Evolutionary conservation across 2,329 filamentous ascomycete genomes (phyloP), one percentile per base, ranked within the genome.

Genomic region (Penicillium oxalicum): DNA sequence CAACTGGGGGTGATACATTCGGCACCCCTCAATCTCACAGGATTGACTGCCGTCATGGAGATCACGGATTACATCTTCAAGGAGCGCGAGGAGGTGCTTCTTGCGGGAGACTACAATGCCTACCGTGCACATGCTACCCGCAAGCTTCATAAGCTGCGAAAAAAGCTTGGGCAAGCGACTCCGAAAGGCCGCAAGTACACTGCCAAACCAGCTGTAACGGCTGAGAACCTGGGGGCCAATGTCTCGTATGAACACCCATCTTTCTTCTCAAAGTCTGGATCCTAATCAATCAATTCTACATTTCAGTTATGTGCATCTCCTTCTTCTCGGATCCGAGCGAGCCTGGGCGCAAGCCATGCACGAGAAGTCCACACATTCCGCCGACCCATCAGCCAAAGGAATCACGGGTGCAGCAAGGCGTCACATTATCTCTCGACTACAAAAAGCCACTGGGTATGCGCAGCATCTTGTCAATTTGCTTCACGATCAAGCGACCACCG

Each of bases 341-440:
- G 88, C 91, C 44, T 97, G 90, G 88, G 91, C 93, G 34, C 86
- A 95, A 69, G 91, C 91, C 49, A 94, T 97, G 90, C 83, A 87
- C 65, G 89, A 96, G 79, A 96, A 95, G 71, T 81, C 88, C 4
- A 76, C 82, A 18, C 88, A 94, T 66, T 81, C 87, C 35, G 80
- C 87, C 59, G 88, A 93, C 60, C 83, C 84, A 52, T 75, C 77
- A 34, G 73, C 77, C 45, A 87, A 88, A 68, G 85, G 84, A 42
- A 86, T 95, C 55, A 81, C 84, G 27, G 86, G 90, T 51, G 82
- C 86, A 45, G 86, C 88, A 13, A 84, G 90, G 63, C 86, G 86
- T 45, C 91, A 98, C 69, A 93, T 97, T 35, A 82, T 94, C 48
- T 95, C 91, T 11, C 83, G 91, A 45, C 76, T 97, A 36, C 80